Conservation (phyloP, 768 basidiomycete genomes). For the Cystofilobasidium bisporidii region DNA sequence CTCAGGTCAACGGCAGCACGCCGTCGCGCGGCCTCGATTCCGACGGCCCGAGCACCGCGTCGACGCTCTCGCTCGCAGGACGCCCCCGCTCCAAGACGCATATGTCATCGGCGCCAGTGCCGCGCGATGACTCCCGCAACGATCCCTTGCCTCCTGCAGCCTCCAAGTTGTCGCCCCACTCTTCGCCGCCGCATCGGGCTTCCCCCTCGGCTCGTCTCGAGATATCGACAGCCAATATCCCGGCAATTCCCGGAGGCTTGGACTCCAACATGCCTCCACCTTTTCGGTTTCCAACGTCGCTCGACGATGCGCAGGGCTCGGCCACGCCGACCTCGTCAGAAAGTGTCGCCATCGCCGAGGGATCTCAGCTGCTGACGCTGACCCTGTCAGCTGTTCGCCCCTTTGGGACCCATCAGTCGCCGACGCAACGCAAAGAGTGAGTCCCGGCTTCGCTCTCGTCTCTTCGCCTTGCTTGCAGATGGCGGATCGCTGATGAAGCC, state of each 20-base stretch:
- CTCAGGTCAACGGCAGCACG: background rate
- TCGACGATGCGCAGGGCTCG: background rate
- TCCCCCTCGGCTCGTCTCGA: too few species aligned
- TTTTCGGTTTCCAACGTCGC: background rate
- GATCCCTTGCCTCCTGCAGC: too few species aligned
- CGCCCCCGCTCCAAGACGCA: too few species aligned
- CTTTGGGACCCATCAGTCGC: background rate
- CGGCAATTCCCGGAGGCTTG: too few species aligned
- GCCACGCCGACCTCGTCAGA: background rate
- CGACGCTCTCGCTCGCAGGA: background rate
- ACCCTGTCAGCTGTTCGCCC: background rate
- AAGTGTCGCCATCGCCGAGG: too few species aligned
- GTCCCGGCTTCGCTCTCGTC: background rate
- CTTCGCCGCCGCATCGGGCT: too few species aligned
- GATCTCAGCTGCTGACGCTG: too few species aligned
- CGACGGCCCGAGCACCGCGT: background rate
- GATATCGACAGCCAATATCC: too few species aligned
- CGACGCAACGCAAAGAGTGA: background rate
- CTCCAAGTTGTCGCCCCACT: too few species aligned
- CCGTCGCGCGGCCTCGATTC: background rate
- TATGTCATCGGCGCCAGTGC: background rate
- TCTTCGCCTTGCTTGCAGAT: background rate
- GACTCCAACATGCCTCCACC: background rate
- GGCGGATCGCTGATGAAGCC: too few species aligned
- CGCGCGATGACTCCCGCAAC: too few species aligned